Conservation (phyloP, 1,284 basidiomycete species). For the Puccinia polysora region DNA sequence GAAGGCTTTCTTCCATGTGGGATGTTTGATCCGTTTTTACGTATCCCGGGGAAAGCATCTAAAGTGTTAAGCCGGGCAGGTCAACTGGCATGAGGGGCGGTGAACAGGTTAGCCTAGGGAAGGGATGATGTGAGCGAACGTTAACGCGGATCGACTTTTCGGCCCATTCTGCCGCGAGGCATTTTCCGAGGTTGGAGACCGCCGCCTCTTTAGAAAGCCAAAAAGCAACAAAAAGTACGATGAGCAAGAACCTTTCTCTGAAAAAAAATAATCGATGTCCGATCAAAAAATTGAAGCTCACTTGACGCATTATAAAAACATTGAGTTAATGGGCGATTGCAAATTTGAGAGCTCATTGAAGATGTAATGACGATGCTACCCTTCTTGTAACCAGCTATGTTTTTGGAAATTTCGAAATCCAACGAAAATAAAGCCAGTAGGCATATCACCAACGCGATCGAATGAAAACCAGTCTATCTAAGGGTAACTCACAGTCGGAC, state of each 20-base stretch:
- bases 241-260: no score
- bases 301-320: constrained; percentile 41
- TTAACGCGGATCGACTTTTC: constrained; percentile 52
- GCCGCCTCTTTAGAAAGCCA: constrained; percentile 46
- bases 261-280: neutral
- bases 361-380: constrained; percentile 53
- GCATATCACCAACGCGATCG: no score
- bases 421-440: neutral
- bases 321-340: constrained; percentile 31
- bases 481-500: constrained; percentile 46
- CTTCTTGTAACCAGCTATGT: constrained; percentile 50
- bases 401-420: neutral
- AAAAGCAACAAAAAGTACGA: constrained; percentile 42
- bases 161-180: constrained; percentile 53
- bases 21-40: constrained; percentile 54
- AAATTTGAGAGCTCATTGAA: constrained; percentile 52
- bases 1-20: constrained; percentile 51
- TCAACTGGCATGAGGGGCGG: no score
- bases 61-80: neutral
- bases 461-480: neutral
- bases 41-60: constrained; percentile 43
- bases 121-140: constrained; percentile 51
- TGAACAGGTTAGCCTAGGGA: no score
- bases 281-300: neutral
- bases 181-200: constrained; percentile 53